Evolutionary conservation across 2,329 filamentous ascomycete genomes (phyloP).

Genomic region (Aspergillus sp.): DNA sequence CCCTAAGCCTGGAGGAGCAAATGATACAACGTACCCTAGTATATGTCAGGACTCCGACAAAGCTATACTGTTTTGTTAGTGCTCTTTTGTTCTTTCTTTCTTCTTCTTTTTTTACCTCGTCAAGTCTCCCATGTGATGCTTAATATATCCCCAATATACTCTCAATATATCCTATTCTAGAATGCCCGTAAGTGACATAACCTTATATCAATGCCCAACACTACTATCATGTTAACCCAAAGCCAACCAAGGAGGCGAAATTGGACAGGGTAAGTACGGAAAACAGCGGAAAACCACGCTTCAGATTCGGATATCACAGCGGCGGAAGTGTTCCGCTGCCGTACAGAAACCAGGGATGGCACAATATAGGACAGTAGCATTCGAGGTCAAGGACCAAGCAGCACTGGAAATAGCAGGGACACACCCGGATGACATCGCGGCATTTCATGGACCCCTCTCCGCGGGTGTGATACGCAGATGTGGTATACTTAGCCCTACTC

Average conservation of each 20-base stretch:
- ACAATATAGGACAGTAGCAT: background rate
- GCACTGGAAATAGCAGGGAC: background rate
- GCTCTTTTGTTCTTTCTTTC: no score
- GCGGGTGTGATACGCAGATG: background rate
- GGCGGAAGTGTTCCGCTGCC: constrained; percentile 13
- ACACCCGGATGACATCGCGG: background rate
- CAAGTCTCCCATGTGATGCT: no score
- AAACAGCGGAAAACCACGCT: constrained; percentile 14
- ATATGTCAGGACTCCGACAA: no score
- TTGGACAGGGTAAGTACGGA: constrained; percentile 5
- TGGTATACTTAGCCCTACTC: background rate
- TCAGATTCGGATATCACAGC: constrained; percentile 8
- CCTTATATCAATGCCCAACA: no score
- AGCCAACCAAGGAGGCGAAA: background rate
- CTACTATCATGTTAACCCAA: no score
- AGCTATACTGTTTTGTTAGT: no score
- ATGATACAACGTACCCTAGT: no score
- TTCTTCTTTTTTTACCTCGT: no score
- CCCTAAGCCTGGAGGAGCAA: no score
- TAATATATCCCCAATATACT: no score
- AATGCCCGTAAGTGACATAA: no score
- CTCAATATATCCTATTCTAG: no score
- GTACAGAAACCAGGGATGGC: background rate
- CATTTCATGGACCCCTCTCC: background rate
- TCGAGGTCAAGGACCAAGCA: background rate